A percentile compares a stretch with the other conserved stretches of the same genome.
Conservation (phyloP, 805 yeast species). For the Teunomyces pallodes region DNA sequence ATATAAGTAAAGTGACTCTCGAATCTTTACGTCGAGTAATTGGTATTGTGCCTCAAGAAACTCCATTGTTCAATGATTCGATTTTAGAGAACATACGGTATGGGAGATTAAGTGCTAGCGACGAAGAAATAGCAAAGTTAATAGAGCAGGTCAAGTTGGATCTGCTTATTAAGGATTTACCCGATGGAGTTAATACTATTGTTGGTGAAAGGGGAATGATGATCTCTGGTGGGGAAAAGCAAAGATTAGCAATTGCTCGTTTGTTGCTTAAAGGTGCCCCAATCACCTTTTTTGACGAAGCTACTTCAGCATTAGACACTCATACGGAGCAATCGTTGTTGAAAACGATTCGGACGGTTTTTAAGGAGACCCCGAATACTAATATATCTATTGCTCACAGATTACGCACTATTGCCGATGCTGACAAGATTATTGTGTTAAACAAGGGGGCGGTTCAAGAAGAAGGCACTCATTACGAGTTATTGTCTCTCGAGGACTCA, state of each 20-base stretch:
- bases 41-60: constrained; percentile 97
- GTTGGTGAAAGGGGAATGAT: constrained; percentile 98
- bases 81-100: constrained; percentile 84
- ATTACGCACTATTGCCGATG: constrained; percentile 87
- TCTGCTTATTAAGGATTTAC: constrained; percentile 62
- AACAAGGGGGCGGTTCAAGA: constrained; percentile 77
- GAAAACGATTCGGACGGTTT: constrained; percentile 66
- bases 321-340: constrained; percentile 88
- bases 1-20: constrained; percentile 68
- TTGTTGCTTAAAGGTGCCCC: constrained; percentile 83
- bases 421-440: constrained; percentile 89
- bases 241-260: constrained; percentile 89
- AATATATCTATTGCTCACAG: constrained; percentile 93
- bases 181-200: constrained; percentile 79
- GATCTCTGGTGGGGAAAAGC: constrained; percentile 99
- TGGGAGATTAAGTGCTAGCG: constrained; percentile 72
- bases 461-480: constrained; percentile 76
- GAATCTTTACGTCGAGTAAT: constrained; percentile 70
- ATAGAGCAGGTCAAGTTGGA: constrained; percentile 70
- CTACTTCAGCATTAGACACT: constrained; percentile 94
- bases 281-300: constrained; percentile 93
- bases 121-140: constrained; percentile 64
- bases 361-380: constrained; percentile 58
- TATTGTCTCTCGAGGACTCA: constrained; percentile 54
- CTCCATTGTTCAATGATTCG: constrained; percentile 91